Evolutionary conservation across 257 asterid genomes (phyloP).

Genomic region (Phtheirospermum japonicum): DNA sequence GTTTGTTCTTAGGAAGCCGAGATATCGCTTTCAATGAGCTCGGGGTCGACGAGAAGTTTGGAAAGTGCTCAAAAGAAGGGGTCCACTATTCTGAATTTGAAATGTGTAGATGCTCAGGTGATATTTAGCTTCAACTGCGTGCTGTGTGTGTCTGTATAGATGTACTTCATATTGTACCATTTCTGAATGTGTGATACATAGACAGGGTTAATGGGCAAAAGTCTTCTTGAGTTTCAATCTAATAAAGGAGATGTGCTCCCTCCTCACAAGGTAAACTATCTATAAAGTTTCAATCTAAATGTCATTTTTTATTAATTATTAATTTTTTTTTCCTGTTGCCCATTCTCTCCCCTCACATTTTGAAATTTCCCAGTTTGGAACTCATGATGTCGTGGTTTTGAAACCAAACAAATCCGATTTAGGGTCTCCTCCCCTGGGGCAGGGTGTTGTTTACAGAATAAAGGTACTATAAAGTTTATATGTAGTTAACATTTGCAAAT

Average conservation of each 20-base stretch:
- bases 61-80: constrained; percentile 90
- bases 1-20: constrained; percentile 71
- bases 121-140: neutral
- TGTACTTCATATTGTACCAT: neutral
- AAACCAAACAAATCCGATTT: constrained; percentile 90
- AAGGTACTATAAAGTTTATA: constrained; percentile 49
- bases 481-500: constrained; percentile 9
- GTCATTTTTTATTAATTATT: neutral
- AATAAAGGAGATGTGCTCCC: constrained; percentile 94
- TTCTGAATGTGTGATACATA: constrained; percentile 38
- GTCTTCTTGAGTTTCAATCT: constrained; percentile 83
- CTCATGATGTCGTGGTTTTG: constrained; percentile 85
- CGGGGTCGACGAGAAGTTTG: constrained; percentile 81
- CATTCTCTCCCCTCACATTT: constrained; percentile 21
- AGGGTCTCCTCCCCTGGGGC: constrained; percentile 89
- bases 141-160: neutral
- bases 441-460: constrained; percentile 90
- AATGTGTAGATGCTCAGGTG: constrained; percentile 97
- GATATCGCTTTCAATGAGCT: constrained; percentile 72
- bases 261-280: constrained; percentile 81
- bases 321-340: neutral
- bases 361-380: constrained; percentile 63
- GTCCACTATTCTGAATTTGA: constrained; percentile 77
- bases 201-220: constrained; percentile 96
- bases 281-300: too few relatives aligned